Evolutionary conservation across 2,329 filamentous ascomycete genomes (phyloP), one percentile per base, ranked within the genome.

Genomic region (Grosmannia penicillata): DNA sequence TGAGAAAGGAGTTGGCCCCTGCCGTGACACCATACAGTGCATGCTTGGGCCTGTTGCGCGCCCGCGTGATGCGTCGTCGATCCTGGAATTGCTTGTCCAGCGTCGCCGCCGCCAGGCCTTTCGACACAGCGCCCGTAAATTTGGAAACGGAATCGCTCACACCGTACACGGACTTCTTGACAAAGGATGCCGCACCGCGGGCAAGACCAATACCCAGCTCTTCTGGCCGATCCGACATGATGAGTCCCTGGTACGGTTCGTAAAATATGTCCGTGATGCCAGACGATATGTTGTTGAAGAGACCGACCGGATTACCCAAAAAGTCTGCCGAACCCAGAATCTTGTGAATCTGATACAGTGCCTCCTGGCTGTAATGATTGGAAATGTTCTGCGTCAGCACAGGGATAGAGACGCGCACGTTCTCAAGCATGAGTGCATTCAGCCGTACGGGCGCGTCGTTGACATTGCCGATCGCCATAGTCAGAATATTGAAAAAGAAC

Each of bases 51-150:
- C 89, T 71, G 58, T 98, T 98, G 33, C 93, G 76, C 22, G 86
- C 83, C 43, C 85, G 78, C 4, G 87, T 87, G 68, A 96, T 98
- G 42, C 93, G 82, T 38, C 91, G 79, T 43, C 89, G 79, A 57
- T 96, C 87, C 57, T 98, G 93, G 63, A 96, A 98, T 55, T 98
- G 89, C 59, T 98, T 96, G 64, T 98, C 91, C 47, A 98, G 72
- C 6, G 89, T 95, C 15, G 91, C 91, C 25, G 87, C 91, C 3
- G 91, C 86, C 34, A 98, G 74, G 43, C 91, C 91, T 62, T 98
- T 98, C 48, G 87, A 93, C 58, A 98, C 82, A 57, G 85, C 93
- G 38, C 93, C 93, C 2, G 93, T 98, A 55, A 96, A 83, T 56
- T 98, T 98, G 49, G 87, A 91, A 63, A 98, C 87, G 52, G 85